These are phyloP conservation scores for Torulaspora microellipsoides DNA, from an alignment of 805 yeast genomes.

Conservation along the genomic window DNA sequence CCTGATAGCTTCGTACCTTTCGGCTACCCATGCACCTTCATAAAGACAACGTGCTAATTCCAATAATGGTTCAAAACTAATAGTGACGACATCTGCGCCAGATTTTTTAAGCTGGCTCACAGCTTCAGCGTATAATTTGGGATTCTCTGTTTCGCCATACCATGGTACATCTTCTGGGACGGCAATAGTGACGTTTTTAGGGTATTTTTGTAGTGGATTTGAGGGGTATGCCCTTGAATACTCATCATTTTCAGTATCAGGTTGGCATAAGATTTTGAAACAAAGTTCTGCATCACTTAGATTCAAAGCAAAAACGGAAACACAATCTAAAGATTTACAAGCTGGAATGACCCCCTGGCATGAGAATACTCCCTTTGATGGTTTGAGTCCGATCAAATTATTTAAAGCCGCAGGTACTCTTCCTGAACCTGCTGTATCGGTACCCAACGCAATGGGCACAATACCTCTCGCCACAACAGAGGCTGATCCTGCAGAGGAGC, in stretches of 20 bases:
- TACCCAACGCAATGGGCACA: conserved; percentile 86
- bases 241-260: conserved; percentile 65
- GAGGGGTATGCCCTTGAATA: conserved; percentile 74
- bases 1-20: conserved; percentile 78
- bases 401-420: conserved; percentile 95
- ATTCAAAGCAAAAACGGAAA: conserved; percentile 75
- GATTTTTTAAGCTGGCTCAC: conserved; percentile 47
- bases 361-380: conserved; percentile 84
- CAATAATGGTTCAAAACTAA: conserved; percentile 71
- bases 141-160: conserved; percentile 79
- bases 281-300: conserved; percentile 78
- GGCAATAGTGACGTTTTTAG: conserved; percentile 60
- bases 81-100: conserved; percentile 56
- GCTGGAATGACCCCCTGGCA: conserved; percentile 96
- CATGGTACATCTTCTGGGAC: conserved; percentile 71
- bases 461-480: conserved; percentile 83
- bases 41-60: conserved; percentile 83
- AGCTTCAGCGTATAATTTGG: conserved; percentile 59
- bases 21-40: conserved; percentile 99
- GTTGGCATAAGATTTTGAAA: conserved; percentile 65
- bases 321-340: conserved; percentile 90
- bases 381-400: conserved; percentile 88
- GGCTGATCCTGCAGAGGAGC: conserved; percentile 96
- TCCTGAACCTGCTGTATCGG: conserved; percentile 98
- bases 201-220: conserved; percentile 57